Evolutionary conservation across 1,284 basidiomycete species (phyloP).

Genomic region (Vanrija sp.): DNA sequence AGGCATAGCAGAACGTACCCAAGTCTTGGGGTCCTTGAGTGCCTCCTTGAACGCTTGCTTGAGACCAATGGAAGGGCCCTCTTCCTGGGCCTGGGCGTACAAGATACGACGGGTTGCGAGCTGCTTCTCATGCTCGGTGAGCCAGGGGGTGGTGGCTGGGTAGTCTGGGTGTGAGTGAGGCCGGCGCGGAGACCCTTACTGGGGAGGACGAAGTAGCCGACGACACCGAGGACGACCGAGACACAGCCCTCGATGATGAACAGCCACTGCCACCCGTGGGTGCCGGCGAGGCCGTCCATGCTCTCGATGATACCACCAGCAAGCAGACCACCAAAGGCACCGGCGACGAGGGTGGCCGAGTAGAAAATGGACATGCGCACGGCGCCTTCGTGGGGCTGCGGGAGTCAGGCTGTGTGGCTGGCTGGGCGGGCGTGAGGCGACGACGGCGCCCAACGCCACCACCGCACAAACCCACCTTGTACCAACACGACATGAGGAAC

Average conservation of each 20-base stretch:
- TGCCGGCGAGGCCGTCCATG: slow-evolving; percentile 13
- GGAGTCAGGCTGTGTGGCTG: slow-evolving; percentile 25
- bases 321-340: slow-evolving; percentile 32
- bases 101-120: slow-evolving; percentile 4
- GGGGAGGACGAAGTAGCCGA: slow-evolving; percentile 51
- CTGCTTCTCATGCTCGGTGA: background rate
- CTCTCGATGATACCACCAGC: slow-evolving; percentile 35
- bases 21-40: slow-evolving; percentile 35
- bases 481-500: slow-evolving; percentile 37
- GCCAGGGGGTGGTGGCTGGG: slow-evolving; percentile 4
- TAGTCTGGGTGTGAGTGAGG: slow-evolving; percentile 1
- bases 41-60: slow-evolving; percentile 14
- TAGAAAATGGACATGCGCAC: slow-evolving; percentile 34
- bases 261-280: slow-evolving; percentile 36
- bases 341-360: slow-evolving; percentile 16
- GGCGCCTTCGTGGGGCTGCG: slow-evolving; percentile 25
- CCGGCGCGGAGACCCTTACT: background rate
- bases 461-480: slow-evolving; percentile 13
- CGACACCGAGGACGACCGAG: slow-evolving; percentile 48
- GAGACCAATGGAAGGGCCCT: slow-evolving; percentile 8
- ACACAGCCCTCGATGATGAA: slow-evolving; percentile 56
- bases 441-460: background rate
- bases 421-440: slow-evolving; percentile 18
- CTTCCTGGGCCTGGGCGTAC: background rate
- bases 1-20: slow-evolving; percentile 15